Conservation (phyloP, 2,329 filamentous ascomycete genomes). For the Neonectria faginata region DNA sequence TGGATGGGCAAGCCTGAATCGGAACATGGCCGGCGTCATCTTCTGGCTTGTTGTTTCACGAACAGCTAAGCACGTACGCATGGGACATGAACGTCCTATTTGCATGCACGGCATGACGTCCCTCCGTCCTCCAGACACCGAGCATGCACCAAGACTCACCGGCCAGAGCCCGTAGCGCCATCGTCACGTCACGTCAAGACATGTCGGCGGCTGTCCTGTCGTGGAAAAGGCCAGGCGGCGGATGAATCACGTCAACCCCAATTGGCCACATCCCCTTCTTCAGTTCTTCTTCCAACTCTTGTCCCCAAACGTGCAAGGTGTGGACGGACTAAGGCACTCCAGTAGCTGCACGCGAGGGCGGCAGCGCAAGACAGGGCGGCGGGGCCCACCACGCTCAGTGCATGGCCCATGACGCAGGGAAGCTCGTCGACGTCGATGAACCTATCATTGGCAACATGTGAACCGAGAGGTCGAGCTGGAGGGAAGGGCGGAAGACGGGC, state of each 20-base stretch:
- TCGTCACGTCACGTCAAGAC: background rate
- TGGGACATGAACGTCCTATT: background rate
- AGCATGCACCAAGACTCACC: constrained; percentile 5
- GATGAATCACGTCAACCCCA: constrained; percentile 24
- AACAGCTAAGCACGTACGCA: background rate
- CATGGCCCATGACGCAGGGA: constrained; percentile 29
- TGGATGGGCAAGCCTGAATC: constrained; percentile 11
- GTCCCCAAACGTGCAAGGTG: constrained; percentile 7
- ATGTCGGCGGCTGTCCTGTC: constrained; percentile 1
- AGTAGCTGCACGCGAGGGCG: constrained; percentile 30
- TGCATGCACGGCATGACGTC: constrained; percentile 13
- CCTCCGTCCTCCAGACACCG: background rate
- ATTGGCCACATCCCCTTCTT: constrained; percentile 34
- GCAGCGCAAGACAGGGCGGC: constrained; percentile 24
- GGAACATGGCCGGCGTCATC: constrained; percentile 32
- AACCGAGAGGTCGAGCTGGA: constrained; percentile 40
- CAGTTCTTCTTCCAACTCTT: constrained; percentile 24
- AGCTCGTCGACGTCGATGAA: constrained; percentile 41
- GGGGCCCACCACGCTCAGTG: background rate
- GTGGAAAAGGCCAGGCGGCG: background rate
- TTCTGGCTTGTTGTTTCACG: constrained; percentile 3
- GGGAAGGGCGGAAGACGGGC: constrained; percentile 18
- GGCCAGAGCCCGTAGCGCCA: constrained; percentile 16
- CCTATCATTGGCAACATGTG: constrained; percentile 49
- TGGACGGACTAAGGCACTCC: constrained; percentile 26